A percentile compares a stretch with the other conserved stretches of the same genome.
Evolutionary conservation across 2,329 filamentous ascomycete species (phyloP).

Genomic region (Tolypocladium guangdongense): DNA sequence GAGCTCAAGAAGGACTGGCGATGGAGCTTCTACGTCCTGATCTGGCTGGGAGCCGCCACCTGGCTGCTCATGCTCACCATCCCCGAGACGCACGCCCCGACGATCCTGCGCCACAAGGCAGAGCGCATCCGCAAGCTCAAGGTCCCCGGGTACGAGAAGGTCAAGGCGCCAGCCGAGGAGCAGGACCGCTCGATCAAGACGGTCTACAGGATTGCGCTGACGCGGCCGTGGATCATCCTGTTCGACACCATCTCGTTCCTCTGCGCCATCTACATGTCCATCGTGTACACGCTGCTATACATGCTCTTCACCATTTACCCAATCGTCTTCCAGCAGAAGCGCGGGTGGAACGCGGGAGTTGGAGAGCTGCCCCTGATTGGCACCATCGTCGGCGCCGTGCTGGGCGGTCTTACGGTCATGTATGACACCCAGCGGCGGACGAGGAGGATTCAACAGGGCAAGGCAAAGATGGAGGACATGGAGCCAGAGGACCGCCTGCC

Average conservation of each 20-base stretch:
- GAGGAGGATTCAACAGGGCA: constrained; percentile 26
- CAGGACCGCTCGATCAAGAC: constrained; percentile 26
- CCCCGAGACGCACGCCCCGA: constrained; percentile 43
- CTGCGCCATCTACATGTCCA: constrained; percentile 38
- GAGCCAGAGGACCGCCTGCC: constrained; percentile 44
- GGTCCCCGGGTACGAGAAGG: constrained; percentile 39
- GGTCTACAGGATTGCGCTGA: constrained; percentile 41
- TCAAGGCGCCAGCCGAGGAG: constrained; percentile 37
- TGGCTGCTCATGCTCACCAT: constrained; percentile 41
- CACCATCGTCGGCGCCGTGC: constrained; percentile 33
- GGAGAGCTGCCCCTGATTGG: constrained; percentile 41
- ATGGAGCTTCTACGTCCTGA: constrained; percentile 39
- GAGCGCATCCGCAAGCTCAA: constrained; percentile 34
- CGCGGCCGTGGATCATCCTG: constrained; percentile 41
- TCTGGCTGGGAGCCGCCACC: constrained; percentile 30
- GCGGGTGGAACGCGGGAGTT: constrained; percentile 43
- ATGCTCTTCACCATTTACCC: constrained; percentile 50
- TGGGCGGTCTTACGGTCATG: constrained; percentile 31
- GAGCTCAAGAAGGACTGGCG: constrained; percentile 43
- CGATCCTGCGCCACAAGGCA: constrained; percentile 42
- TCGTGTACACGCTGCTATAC: constrained; percentile 42
- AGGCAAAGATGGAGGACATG: constrained; percentile 15
- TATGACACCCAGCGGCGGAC: constrained; percentile 25
- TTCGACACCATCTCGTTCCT: constrained; percentile 42
- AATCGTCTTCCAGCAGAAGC: constrained; percentile 39